These are phyloP conservation scores for Phaeodactylum tricornutum DNA, from an alignment of 108 stramenopile species.

Conservation along the genomic window DNA sequence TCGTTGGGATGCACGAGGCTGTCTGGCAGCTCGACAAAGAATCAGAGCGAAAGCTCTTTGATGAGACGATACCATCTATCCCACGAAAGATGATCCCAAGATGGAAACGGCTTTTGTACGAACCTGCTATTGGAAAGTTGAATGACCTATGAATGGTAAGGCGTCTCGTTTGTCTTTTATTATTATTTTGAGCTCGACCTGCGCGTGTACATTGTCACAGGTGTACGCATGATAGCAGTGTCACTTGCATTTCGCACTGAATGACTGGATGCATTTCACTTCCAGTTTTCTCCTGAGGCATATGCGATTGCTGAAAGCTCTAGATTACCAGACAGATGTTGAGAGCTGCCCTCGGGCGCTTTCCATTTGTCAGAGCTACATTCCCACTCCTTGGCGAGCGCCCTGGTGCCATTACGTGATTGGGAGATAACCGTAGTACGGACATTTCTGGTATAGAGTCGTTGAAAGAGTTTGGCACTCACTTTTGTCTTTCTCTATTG, in stretches of 20 bases:
- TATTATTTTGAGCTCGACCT: conserved; percentile 43
- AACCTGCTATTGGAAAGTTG: conserved; percentile 18
- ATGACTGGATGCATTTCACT: conserved; percentile 14
- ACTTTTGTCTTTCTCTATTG: too few species aligned
- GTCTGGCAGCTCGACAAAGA: conserved; percentile 29
- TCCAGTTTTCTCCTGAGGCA: conserved; percentile 43
- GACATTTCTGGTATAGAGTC: too few species aligned
- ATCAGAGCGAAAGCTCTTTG: conserved; percentile 36
- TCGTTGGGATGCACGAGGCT: conserved; percentile 76
- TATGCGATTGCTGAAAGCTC: conserved; percentile 61
- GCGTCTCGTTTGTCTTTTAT: background rate
- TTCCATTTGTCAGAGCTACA: conserved; percentile 46
- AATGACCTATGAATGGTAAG: background rate
- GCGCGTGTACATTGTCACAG: conserved; percentile 49
- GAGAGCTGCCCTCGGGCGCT: conserved; percentile 32
- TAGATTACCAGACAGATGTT: conserved; percentile 38
- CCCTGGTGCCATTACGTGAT: conserved; percentile 62
- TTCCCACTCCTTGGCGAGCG: conserved; percentile 74
- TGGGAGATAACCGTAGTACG: conserved; percentile 73
- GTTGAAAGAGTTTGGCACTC: too few species aligned
- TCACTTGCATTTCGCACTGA: conserved; percentile 59
- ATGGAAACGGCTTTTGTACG: conserved; percentile 65
- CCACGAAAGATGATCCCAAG: conserved; percentile 63
- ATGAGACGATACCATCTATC: conserved; percentile 51
- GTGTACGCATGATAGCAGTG: conserved; percentile 50